A percentile compares a stretch with the other conserved stretches of the same genome.
These are phyloP conservation scores for Neofusicoccum sp. DNA, from an alignment of 2,329 filamentous ascomycete genomes.

Conservation along the genomic window DNA sequence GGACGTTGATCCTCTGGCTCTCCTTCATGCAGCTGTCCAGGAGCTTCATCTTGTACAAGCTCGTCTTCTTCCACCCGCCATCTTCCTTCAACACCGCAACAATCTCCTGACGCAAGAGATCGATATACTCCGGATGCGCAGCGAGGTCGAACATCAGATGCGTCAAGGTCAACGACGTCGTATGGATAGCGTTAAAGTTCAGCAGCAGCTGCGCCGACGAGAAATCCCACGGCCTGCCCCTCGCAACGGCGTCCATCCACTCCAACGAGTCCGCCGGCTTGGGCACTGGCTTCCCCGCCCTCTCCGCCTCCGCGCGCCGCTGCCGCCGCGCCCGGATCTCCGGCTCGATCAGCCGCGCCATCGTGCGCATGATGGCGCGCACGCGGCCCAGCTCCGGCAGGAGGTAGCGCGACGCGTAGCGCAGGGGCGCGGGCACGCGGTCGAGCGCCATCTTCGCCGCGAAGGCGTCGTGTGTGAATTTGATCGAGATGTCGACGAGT, in stretches of 20 bases:
- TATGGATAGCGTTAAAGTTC: constrained; percentile 23
- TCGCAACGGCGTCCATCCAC: constrained; percentile 25
- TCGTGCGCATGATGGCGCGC: constrained; percentile 29
- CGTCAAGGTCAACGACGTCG: constrained; percentile 26
- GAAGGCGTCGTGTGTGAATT: constrained; percentile 38
- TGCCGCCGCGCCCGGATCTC: constrained; percentile 30
- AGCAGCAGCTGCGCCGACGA: constrained; percentile 21
- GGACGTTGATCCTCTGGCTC: constrained; percentile 25
- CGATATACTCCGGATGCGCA: constrained; percentile 26
- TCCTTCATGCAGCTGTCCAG: constrained; percentile 37
- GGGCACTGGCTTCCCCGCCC: constrained; percentile 22
- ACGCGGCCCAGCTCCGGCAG: constrained; percentile 36
- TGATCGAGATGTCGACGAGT: constrained; percentile 37
- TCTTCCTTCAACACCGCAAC: constrained; percentile 25
- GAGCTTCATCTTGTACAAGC: constrained; percentile 31
- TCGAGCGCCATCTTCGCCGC: constrained; percentile 33
- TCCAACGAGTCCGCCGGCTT: constrained; percentile 27
- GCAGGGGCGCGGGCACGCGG: constrained; percentile 34
- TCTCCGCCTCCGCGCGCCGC: constrained; percentile 16
- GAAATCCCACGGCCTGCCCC: constrained; percentile 20
- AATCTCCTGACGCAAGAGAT: constrained; percentile 28
- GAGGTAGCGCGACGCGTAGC: constrained; percentile 33
- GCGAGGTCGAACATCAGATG: constrained; percentile 27
- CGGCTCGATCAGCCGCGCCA: constrained; percentile 34
- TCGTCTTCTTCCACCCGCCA: constrained; percentile 28